Conservation (phyloP, 2,329 filamentous ascomycete species). For the Colletotrichum tropicale region DNA sequence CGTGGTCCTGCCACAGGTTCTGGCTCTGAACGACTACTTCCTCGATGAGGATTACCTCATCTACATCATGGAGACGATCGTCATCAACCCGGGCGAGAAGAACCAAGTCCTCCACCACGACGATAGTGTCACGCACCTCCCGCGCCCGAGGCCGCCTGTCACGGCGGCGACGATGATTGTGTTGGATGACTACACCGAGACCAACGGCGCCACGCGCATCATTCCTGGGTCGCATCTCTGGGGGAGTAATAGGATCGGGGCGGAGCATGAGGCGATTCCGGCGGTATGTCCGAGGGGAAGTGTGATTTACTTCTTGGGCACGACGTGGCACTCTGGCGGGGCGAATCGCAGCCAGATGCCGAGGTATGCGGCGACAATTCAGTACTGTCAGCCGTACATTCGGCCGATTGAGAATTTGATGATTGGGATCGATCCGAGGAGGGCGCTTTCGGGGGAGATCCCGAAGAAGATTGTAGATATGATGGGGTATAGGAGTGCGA, state of each 20-base stretch:
- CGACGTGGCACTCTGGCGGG: conserved; percentile 41
- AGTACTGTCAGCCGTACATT: conserved; percentile 45
- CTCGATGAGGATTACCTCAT: conserved; percentile 41
- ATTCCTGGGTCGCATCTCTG: conserved; percentile 38
- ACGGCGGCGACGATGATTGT: conserved; percentile 33
- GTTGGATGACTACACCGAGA: conserved; percentile 33
- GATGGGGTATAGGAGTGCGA: conserved; percentile 27
- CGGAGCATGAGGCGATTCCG: conserved; percentile 31
- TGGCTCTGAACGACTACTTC: conserved; percentile 43
- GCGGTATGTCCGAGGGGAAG: conserved; percentile 39
- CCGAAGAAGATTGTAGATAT: conserved; percentile 26
- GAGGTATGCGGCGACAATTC: conserved; percentile 40
- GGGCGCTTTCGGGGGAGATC: conserved; percentile 15
- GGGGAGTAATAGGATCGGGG: conserved; percentile 27
- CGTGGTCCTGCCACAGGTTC: conserved; percentile 33
- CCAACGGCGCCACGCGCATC: conserved; percentile 37
- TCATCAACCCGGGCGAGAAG: conserved; percentile 39
- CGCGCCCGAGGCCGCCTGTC: conserved; percentile 36
- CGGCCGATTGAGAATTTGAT: conserved; percentile 39
- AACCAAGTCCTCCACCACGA: conserved; percentile 39
- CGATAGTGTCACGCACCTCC: conserved; percentile 30
- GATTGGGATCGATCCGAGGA: conserved; percentile 32
- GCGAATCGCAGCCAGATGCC: conserved; percentile 31
- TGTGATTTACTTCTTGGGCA: conserved; percentile 37
- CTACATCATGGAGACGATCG: conserved; percentile 39